These are phyloP conservation scores for Pseudogymnoascus sp. DNA, from an alignment of 2,329 filamentous ascomycete genomes.

Conservation along the genomic window DNA sequence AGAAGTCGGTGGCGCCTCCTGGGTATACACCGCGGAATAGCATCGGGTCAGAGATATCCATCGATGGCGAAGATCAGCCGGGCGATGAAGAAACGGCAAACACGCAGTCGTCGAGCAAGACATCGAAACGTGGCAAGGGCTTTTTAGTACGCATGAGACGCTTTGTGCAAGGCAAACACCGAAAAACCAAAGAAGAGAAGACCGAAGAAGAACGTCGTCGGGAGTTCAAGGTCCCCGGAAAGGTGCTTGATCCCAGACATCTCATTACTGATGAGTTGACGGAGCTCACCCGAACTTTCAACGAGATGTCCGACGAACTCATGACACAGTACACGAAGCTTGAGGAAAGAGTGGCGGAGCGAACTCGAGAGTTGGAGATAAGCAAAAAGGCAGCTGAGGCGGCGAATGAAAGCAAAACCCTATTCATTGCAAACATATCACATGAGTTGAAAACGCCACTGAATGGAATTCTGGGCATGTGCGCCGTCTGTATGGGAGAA, in stretches of 20 bases:
- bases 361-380: slow-evolving; percentile 76
- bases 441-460: slow-evolving; percentile 86
- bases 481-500: slow-evolving; percentile 86
- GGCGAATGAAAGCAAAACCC: slow-evolving; percentile 94
- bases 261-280: slow-evolving; percentile 77
- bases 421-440: slow-evolving; percentile 94
- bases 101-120: slow-evolving; percentile 27
- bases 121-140: slow-evolving; percentile 23
- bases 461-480: slow-evolving; percentile 94
- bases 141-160: slow-evolving; percentile 24
- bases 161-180: slow-evolving; percentile 20
- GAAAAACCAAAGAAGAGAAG: slow-evolving; percentile 29
- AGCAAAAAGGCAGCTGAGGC: slow-evolving; percentile 89
- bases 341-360: slow-evolving; percentile 75
- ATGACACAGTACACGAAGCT: slow-evolving; percentile 77
- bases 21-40: slow-evolving; percentile 27
- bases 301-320: slow-evolving; percentile 88
- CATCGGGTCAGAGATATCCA: slow-evolving; percentile 21
- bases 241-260: slow-evolving; percentile 69
- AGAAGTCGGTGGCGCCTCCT: slow-evolving; percentile 51
- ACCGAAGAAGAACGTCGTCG: slow-evolving; percentile 32
- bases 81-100: slow-evolving; percentile 19
- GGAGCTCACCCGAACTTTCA: slow-evolving; percentile 77
- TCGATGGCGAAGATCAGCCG: slow-evolving; percentile 22
- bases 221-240: slow-evolving; percentile 75